Evolutionary conservation across 1,139 yeast species (phyloP).

Genomic region (Lodderomyces metapsilosis): DNA sequence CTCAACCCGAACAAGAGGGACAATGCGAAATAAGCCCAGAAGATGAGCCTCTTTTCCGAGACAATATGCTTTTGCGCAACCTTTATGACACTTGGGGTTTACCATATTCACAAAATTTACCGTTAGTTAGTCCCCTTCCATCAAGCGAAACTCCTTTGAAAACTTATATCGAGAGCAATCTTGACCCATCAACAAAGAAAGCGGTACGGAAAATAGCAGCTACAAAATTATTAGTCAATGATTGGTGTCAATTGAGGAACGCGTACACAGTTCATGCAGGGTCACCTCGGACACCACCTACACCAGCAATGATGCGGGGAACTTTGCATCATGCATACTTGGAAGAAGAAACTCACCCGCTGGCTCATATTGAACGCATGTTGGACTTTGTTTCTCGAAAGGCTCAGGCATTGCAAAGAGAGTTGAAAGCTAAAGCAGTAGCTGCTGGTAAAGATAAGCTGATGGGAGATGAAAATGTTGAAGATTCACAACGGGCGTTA

Average conservation of each 20-base stretch:
- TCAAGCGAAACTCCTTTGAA: conserved; percentile 21
- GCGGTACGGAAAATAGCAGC: conserved; percentile 41
- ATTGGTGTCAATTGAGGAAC: conserved; percentile 54
- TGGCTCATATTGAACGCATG: conserved; percentile 17
- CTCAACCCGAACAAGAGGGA: no score
- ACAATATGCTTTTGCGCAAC: conserved; percentile 5
- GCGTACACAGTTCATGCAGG: conserved; percentile 45
- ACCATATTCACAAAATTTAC: conserved; percentile 8
- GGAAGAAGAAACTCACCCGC: conserved; percentile 41
- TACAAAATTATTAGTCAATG: conserved; percentile 43
- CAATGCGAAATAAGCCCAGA: no score
- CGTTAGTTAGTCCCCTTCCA: conserved; percentile 9
- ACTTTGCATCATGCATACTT: conserved; percentile 37
- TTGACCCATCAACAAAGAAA: conserved; percentile 23
- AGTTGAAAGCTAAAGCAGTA: background rate
- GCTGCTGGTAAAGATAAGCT: conserved; percentile 12
- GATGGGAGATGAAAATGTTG: conserved; percentile 23
- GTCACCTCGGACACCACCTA: conserved; percentile 21
- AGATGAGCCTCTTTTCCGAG: background rate
- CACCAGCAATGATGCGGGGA: conserved; percentile 39
- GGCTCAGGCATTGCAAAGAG: background rate
- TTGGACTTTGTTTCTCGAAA: background rate
- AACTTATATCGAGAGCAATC: conserved; percentile 25
- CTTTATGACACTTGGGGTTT: conserved; percentile 15
- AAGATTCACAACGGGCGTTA: conserved; percentile 18